Evolutionary conservation across 352 stramenopile genomes (phyloP), one percentile per base, ranked within the genome.

Genomic region (Pythium oligandrum): DNA sequence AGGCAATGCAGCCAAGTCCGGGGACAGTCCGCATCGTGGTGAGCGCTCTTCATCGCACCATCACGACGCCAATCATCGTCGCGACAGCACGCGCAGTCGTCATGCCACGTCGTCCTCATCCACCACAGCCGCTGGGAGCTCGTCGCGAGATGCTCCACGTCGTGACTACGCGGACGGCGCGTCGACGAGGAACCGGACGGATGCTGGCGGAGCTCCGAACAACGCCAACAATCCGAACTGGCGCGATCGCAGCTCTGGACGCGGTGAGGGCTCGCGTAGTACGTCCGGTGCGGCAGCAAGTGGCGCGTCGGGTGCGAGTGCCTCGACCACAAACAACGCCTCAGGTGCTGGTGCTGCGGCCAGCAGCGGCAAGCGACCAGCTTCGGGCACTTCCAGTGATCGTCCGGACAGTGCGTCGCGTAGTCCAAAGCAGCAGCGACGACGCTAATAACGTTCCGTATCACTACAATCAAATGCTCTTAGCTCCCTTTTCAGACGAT

Each of bases 371-470:
- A 46, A 73, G 48, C 40, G 64, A 78, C 51, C 40, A 6, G 45
- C 26, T 1, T 6, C 55, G 12, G 42, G 37, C 31, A 54, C 66
- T 9, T 57, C 38, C 38, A 42, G 61, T n/a, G 57, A 64, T 3
- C 59, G 56, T n/a, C 69, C 55, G 37, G 54, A 49, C 37, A 48
- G 42, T 17, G 52, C 50, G 33, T 40, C 44, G 26, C 40, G 70
- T 11, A 82, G 72, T 48, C 72, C 72, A 8, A 82, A 82, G 48
- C 69, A 78, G 40, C 69, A 76, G 38, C 72, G 72, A 12, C 69
- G 72, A 51, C 59, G 70, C 70, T 79, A 56, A 79, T 60, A 43
- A 3, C 44, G 48, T n/a, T 17, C 30, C 26, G 45, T 39, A 40
- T 51, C 11, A 39, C 32, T 35, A 42, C 9, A 42, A 40, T 35